Percentiles rank a stretch among this genome's conserved stretches.
These are phyloP conservation scores for Hymenoscyphus scutula DNA, from an alignment of 2,329 filamentous ascomycete genomes.

Conservation along the genomic window DNA sequence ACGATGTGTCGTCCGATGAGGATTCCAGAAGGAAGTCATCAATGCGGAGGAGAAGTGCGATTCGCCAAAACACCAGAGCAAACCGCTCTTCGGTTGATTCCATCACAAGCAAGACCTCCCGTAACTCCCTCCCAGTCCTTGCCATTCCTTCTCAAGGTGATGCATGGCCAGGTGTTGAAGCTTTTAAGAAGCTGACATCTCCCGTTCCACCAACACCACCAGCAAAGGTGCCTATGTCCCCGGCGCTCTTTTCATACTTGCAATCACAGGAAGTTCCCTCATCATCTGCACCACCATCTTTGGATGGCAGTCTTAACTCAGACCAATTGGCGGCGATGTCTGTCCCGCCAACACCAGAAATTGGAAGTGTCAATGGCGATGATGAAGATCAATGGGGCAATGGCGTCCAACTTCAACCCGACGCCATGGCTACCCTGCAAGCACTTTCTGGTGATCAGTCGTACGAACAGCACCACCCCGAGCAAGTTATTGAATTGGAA, in stretches of 20 bases:
- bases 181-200: slow-evolving; percentile 50
- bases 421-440: slow-evolving; percentile 76
- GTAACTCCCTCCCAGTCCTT: slow-evolving; percentile 45
- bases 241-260: slow-evolving; percentile 70
- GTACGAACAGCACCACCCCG: slow-evolving; percentile 60
- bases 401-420: slow-evolving; percentile 73
- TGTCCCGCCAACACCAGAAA: slow-evolving; percentile 79
- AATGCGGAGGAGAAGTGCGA: slow-evolving; percentile 23
- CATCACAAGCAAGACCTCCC: slow-evolving; percentile 29
- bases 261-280: slow-evolving; percentile 68
- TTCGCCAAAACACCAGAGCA: slow-evolving; percentile 33
- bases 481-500: slow-evolving; percentile 53
- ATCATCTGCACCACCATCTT: slow-evolving; percentile 76
- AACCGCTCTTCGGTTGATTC: slow-evolving; percentile 32
- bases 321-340: slow-evolving; percentile 83
- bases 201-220: slow-evolving; percentile 64
- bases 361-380: slow-evolving; percentile 54
- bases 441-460: slow-evolving; percentile 62
- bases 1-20: slow-evolving; percentile 75
- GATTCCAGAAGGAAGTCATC: slow-evolving; percentile 55
- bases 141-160: slow-evolving; percentile 47
- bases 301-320: slow-evolving; percentile 80
- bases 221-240: slow-evolving; percentile 71
- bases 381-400: slow-evolving; percentile 63
- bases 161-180: slow-evolving; percentile 46